Base-by-base conservation (phyloP, 73 alveolate genomes). In the Paramecium biaurelia region DNA sequence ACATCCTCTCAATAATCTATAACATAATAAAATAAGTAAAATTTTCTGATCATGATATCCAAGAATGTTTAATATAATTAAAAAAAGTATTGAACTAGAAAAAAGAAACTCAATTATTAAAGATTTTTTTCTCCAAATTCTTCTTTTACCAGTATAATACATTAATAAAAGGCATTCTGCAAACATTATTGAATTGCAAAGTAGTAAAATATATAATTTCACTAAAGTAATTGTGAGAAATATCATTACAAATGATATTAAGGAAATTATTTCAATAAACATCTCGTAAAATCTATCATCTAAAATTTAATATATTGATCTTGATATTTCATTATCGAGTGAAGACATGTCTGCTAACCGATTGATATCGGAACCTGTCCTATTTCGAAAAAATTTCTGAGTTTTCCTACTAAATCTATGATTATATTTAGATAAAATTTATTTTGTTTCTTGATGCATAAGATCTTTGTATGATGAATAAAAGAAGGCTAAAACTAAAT, bases 1-100 rank as follows among this genome's bases (percentile, higher is more conserved):
- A 18, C 67, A 74, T 32, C 57, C 59, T 21, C 87, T 74, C 20
- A 74, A 35, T 74, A 74, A 74, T 74, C 87, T 74, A 28, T 30
- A 74, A 38, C 87, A 32, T 15, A 74, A 30, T 24, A 74, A 74
- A 15, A 28, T 4, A 4, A 23, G 32, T 18, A 53, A 18, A 18
- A n/a, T 3, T 21, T 53, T 53, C 9, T 53, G 5, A 15, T 53
- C 68, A n/a, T 53, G 1, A 18, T 53, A 53, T 53, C 68, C 68
- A 53, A 53, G 30, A 2, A 53, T 15, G 23, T 53, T 53, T 53
- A 53, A 53, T 12, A 53, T 53, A 7, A 53, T 18, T 20, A 53
- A 53, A 18, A 53, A 53, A 18, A 53, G 68, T 53, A 53, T 53
- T 21, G 34, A 53, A 18, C 68, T 53, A 9, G 68, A 53, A 14